Conservation (phyloP, 805 yeast species). For the Lipomyces sp. region DNA sequence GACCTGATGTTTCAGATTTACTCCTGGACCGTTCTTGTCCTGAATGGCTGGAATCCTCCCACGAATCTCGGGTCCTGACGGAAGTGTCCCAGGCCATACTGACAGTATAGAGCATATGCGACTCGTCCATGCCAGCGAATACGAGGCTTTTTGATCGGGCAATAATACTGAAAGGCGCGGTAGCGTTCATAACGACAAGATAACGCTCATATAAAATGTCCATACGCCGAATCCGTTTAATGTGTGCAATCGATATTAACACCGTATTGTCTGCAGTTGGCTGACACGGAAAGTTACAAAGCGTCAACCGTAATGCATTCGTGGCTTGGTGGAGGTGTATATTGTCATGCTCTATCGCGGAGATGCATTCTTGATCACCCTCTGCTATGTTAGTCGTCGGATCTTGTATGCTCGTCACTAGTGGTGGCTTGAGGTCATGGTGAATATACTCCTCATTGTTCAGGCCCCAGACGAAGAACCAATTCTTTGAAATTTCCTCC, state of each 20-base stretch:
- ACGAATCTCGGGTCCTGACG: conserved; percentile 12
- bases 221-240: conserved; percentile 4
- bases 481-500: conserved; percentile 21
- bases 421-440: conserved; percentile 10
- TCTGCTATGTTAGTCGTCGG: conserved; percentile 11
- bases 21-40: background rate
- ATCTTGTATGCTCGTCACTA: conserved; percentile 1
- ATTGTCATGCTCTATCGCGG: background rate
- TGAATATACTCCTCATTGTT: conserved; percentile 16
- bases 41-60: conserved; percentile 5
- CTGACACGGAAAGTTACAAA: conserved; percentile 19
- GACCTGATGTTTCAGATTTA: background rate
- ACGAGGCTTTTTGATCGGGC: conserved; percentile 17
- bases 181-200: conserved; percentile 22
- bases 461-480: conserved; percentile 16
- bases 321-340: conserved; percentile 19
- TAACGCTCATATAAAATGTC: conserved; percentile 20
- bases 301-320: conserved; percentile 19
- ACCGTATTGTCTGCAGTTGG: conserved; percentile 25
- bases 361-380: conserved; percentile 4
- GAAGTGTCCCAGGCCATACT: conserved; percentile 18
- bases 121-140: conserved; percentile 28
- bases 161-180: conserved; percentile 22
- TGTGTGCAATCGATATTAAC: conserved; percentile 17
- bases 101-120: conserved; percentile 18